Evolutionary conservation across 345 rosid species (phyloP), one percentile per base, ranked within the genome.

Genomic region (Pseudoturritis turrita): DNA sequence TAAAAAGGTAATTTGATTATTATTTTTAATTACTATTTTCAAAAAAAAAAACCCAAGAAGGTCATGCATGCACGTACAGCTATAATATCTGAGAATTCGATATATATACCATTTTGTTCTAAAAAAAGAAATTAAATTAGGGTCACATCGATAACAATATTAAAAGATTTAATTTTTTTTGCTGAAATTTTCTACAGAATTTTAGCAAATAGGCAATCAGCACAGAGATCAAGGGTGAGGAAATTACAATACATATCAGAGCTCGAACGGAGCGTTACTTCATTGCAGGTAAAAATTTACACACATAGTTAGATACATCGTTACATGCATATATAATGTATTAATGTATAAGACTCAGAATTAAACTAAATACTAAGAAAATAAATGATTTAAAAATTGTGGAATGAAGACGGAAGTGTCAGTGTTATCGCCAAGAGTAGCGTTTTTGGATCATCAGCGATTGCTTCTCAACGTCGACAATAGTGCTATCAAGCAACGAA

Each of bases 171-270:
- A 6, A 17, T 22, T 21, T 4, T 22, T 72, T 22, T 43, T 26
- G 40, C 12, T 28, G 63, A 65, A 40, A 1, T 5, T 23, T 75
- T 61, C 39, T 43, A 44, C 51, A 75, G 74, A 62, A 75, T 92
- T 59, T 76, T 92, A 78, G 98, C 97, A 47, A 92, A 92, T 74
- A 80, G 98, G 63, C 98, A 92, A 76, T 92, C 98, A 15, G 97
- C 98, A 28, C 98, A 92, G 55, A 84, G 96, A 74, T 92, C 98
- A 71, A 83, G 98, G 63, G 98, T 90, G 73, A 86, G 93, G 72
- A 92, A 92, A 79, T 79, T 92, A 18, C 98, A 90, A 75, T 90
- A 92, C 80, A 92, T 92, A 68, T 92, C 98, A 43, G 96, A 92
- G 68, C 97, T 92, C 14, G 97, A 92, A 83, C 93, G 93, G 1